phyloP scores from a whole-genome alignment of 2,329 filamentous ascomycete genomes.

The Teratosphaeria zuluensis region DNA sequence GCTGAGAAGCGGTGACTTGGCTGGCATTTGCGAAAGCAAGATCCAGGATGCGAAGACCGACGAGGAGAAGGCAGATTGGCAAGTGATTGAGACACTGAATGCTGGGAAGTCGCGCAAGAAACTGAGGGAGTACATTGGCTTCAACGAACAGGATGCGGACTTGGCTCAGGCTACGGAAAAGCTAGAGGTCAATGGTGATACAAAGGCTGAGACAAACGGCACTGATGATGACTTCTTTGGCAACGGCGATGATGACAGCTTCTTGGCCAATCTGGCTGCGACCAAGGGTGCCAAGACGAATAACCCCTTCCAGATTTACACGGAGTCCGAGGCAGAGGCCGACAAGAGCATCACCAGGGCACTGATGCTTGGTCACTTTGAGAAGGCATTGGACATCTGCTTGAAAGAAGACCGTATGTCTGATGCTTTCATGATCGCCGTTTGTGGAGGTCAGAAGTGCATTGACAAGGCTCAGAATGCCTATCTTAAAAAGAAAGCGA shows the following conservation, averaged over 20 bases:
- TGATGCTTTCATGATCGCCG: conserved; percentile 95
- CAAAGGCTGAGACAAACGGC: conserved; percentile 20
- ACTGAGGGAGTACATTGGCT: conserved; percentile 84
- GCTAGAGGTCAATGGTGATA: conserved; percentile 44
- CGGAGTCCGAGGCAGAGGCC: conserved; percentile 69
- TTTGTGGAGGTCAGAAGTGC: conserved; percentile 86
- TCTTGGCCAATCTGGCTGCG: conserved; percentile 73
- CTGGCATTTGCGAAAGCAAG: conserved; percentile 68
- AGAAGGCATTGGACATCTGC: conserved; percentile 80
- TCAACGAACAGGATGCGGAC: conserved; percentile 49
- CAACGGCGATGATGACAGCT: conserved; percentile 66
- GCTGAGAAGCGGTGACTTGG: conserved; percentile 66
- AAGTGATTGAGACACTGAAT: conserved; percentile 80
- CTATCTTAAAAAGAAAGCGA: conserved; percentile 77
- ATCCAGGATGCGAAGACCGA: conserved; percentile 67
- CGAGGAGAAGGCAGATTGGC: conserved; percentile 93
- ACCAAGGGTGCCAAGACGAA: conserved; percentile 89
- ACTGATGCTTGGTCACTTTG: conserved; percentile 82
- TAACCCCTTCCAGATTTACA: conserved; percentile 85
- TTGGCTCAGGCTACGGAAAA: conserved; percentile 32
- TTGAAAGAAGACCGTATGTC: conserved; percentile 82
- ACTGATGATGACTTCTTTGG: conserved; percentile 60
- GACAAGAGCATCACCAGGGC: conserved; percentile 83
- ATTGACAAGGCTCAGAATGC: conserved; percentile 88
- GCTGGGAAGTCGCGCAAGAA: conserved; percentile 76